Base-by-base conservation (phyloP, 148 eudicot genomes). In the Spergularia bocconei region DNA sequence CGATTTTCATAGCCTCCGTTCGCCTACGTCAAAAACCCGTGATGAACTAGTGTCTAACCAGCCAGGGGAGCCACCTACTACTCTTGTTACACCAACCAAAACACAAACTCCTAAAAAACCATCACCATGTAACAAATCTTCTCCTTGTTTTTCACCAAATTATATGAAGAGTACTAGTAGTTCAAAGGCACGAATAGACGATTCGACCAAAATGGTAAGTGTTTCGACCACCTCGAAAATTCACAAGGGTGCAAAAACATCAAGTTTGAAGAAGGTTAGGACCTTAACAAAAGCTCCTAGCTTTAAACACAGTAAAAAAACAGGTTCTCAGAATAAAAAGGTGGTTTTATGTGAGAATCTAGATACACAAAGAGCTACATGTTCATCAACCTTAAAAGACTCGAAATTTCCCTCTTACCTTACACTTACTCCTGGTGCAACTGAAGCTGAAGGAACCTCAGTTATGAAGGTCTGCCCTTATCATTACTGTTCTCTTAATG, bases 111-210 rank as follows among this genome's bases (percentile, higher is more conserved):
- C 80, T 44, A 69, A 73, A 54, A 84, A 57, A 70, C 73, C 75
- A 58, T 48, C 84, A 41, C 61, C 36, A 29, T 29, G 2, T 29
- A 29, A 29, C 36, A 29, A 29, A 29, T 29, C 36, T 3, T 29
- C 36, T 2, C 36, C 75, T 44, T 17, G 36, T 65, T 39, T 65
- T 36, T 75, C 81, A 9, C 98, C 97, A 2, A 90, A 90, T 66
- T 93, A 93, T 69, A 93, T 91, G 98, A 93, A 86, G 84, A 82
- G 93, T 48, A 93, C 98, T 64, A 87, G 86, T 74, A 88, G 97
- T 77, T 93, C 81, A 69, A 88, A 85, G 51, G 98, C 96, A 56
- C 82, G 92, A 57, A 91, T 84, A 75, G 98, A 90, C 79, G 61
- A 44, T 20, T 23, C 58, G 29, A 6, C 72, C 9, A 75, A 66